Base-by-base conservation (phyloP, 2,329 filamentous ascomycete species). In the Botrytis deweyae region DNA sequence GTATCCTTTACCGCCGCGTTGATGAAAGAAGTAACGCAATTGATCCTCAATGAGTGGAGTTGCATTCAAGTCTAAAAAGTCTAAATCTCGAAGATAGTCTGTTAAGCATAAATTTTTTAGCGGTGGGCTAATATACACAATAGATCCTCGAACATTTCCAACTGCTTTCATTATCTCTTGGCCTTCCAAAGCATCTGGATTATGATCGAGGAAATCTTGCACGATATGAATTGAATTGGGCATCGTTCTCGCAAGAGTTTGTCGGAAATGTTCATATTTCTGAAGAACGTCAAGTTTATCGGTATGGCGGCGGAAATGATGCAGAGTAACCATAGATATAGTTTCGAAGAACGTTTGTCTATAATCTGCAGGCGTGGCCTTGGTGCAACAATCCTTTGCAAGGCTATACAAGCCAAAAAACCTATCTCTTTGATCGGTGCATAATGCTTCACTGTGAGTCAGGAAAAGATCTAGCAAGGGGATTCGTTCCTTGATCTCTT, bases 391-490 rank as follows among this genome's bases (percentile, higher is more conserved):
- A n/a, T 59, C 55, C n/a, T 61, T 63, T 20, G 72, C 66, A n/a
- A 73, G 55, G 33, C 72, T 73, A 38, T 70, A 73, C 22, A 73
- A 40, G 18, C 72, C 72, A 58, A 70, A 73, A 22, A 73, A 73
- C 7, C 44, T 63, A 70, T 70, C 72, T 44, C 72, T 73, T 42
- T 69, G 72, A n/a, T 73, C 58, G 40, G 55, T 42, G 22, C 72
- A 73, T 46, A 73, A 58, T 40, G 72, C 72, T 46, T 73, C 72
- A 20, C 65, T 61, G 38, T 73, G 72, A 4, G 46, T 70, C 20
- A 73, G 72, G n/a, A 73, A 73, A 29, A 73, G 72, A 44, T 73
- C 65, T 40, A 73, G 65, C 22, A 73, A 29, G 36, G 72, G 58
- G 2, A 64, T 46, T 22, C 46, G 58, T 38, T 73, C 29, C 25